A percentile compares a stretch with the other conserved stretches of the same genome.
phyloP scores from a whole-genome alignment of 805 yeast genomes.

The Kazachstania taianensis region DNA sequence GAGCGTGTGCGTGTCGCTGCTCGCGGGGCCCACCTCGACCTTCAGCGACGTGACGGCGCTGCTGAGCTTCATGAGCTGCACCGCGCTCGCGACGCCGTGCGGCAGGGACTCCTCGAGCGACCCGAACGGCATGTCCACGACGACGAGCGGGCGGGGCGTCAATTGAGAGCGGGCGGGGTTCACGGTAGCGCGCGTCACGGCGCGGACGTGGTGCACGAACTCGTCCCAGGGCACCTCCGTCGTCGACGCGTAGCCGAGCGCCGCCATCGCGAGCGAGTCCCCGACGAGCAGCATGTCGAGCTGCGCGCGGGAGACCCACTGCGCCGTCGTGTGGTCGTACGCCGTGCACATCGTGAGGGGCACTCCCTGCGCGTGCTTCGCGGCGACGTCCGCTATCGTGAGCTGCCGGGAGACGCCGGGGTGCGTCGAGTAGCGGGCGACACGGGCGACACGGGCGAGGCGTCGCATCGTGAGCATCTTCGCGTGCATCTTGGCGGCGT shows the following conservation, averaged over 20 bases:
- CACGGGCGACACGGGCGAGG: no score
- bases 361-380: slow-evolving; percentile 24
- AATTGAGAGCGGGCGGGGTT: slow-evolving; percentile 33
- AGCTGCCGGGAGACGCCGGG: background rate
- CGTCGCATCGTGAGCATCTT: no score
- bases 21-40: slow-evolving; percentile 60
- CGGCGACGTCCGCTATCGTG: slow-evolving; percentile 32
- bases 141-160: no score
- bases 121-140: slow-evolving; percentile 89
- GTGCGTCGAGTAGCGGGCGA: no score
- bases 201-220: slow-evolving; percentile 62
- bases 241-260: slow-evolving; percentile 72
- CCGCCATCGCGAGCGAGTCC: slow-evolving; percentile 88
- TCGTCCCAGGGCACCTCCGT: slow-evolving; percentile 70
- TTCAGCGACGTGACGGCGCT: slow-evolving; percentile 34
- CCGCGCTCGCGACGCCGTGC: slow-evolving; percentile 65
- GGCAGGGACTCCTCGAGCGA: slow-evolving; percentile 55
- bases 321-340: slow-evolving; percentile 73
- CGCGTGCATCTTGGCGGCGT: no score
- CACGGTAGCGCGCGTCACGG: slow-evolving; percentile 64
- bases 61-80: slow-evolving; percentile 30
- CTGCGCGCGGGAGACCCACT: slow-evolving; percentile 53
- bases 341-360: slow-evolving; percentile 66
- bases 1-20: slow-evolving; percentile 36
- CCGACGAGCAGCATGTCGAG: slow-evolving; percentile 74